Base-by-base conservation (phyloP, 805 yeast species). In the Candida odintsovae region DNA sequence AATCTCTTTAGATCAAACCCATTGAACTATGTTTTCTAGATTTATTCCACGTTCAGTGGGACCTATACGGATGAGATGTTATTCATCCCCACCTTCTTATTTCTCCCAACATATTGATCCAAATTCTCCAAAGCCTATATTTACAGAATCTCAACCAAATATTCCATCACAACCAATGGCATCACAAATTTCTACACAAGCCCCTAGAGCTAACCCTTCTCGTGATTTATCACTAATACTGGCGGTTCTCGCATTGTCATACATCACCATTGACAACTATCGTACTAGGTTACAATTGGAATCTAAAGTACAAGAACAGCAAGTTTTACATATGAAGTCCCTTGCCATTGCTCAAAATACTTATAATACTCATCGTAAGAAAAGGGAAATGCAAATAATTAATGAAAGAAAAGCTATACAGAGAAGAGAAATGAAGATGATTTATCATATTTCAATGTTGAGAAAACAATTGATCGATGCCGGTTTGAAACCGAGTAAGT, bases 391-490 rank as follows among this genome's bases (percentile, higher is more conserved):
- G 12, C 77, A 75, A 51, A 64, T 75, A n/a, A 55, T 78, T 25
- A 73, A 76, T 50, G 83, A 78, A 50, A 64, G 84, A 16, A 69
- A 70, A 45, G 72, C 69, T 12, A 67, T 66, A n/a, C 69, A 63
- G 56, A 73, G 62, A 62, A 68, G 70, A 50, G 83, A 69, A 58
- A 74, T 69, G 68, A 80, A 78, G 63, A 77, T 83, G 84, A 72
- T 76, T 5, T 65, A 83, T 58, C 92, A 84, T 57, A 72, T 84
- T 37, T 88, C 86, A 2, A 61, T 84, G 62, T 64, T 84, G 29
- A 67, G 86, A 43, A 71, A 79, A 54, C 89, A 84, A 57, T 64
- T 84, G 45, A 54, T 63, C 3, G 84, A 80, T n/a, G 56, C 62
- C 4, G 86, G 85, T 0, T 46, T 73, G 11, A 76, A 75, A n/a